A percentile compares a stretch with the other conserved stretches of the same genome.
Evolutionary conservation across 2,329 filamentous ascomycete genomes (phyloP).

Genomic region (Periconia sp.): DNA sequence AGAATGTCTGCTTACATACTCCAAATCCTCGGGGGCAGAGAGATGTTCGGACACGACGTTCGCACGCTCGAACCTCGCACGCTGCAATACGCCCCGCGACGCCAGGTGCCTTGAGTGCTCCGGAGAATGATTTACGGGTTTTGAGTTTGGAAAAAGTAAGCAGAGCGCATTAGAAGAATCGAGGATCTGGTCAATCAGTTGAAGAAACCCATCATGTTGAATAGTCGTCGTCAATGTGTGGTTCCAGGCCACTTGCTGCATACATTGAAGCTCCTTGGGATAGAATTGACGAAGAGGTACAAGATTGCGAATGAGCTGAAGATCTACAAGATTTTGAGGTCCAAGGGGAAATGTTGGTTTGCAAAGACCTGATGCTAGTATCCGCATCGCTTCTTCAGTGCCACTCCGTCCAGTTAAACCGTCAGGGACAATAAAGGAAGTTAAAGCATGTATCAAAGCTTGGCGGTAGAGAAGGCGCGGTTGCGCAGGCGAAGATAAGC

Average conservation of each 20-base stretch:
- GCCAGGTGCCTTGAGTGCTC: too few relatives aligned
- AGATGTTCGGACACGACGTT: not conserved
- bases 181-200: constrained; percentile 16
- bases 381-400: constrained; percentile 59
- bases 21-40: not conserved
- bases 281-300: constrained; percentile 41
- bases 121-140: too few relatives aligned
- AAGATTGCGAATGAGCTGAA: constrained; percentile 34
- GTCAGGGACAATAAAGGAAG: constrained; percentile 61
- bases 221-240: constrained; percentile 18
- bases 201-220: constrained; percentile 29
- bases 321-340: not conserved
- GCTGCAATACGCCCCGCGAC: too few relatives aligned
- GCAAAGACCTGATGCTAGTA: constrained; percentile 53
- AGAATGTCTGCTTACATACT: not conserved
- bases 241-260: constrained; percentile 39
- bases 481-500: constrained; percentile 61
- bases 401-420: constrained; percentile 61
- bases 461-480: constrained; percentile 58
- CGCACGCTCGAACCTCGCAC: not conserved
- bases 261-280: constrained; percentile 22
- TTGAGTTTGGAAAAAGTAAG: constrained; percentile 11
- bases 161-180: constrained; percentile 11
- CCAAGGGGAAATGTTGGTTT: constrained; percentile 40
- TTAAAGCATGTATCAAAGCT: constrained; percentile 62